Base-by-base conservation (phyloP, 257 asterid species). In the Lycium ferocissimum region DNA sequence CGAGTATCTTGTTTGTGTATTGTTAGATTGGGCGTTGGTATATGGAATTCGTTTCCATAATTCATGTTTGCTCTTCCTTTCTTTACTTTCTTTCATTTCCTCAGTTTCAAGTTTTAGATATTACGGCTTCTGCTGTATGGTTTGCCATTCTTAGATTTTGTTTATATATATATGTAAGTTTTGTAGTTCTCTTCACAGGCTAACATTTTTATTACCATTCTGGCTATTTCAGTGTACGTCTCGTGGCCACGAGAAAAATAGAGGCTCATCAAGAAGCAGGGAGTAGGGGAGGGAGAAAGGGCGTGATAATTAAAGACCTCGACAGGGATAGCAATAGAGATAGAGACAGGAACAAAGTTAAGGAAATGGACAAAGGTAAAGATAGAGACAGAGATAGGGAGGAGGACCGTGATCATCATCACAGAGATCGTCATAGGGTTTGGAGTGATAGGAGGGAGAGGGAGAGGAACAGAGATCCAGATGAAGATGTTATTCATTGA, bases 401-500 rank as follows among this genome's bases (percentile, higher is more conserved):
- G 22, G 92, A 82, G 84, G 97, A 91, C 72, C 91, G 90, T 59
- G 98, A 91, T 81, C 94, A 90, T 6, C 93, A 89, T 88, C 97
- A 90, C 61, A 88, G 94, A 61, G 98, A 92, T 72, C 94, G 94
- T 84, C 91, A 90, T 83, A 90, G 94, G 83, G 99, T 94, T 82
- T 89, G 92, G 5, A 86, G 94, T 89, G 98, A 91, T 65, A 92
- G 93, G 86, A 94, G 88, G 82, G 92, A 89, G 22, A 81, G 93
- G 85, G 97, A 92, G 87, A 93, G 94, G 89, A 92, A 95, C 51
- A 92, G 92, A 89, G 98, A 92, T 61, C 89, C 90, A 86, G 97
- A 90, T 80, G 95, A 89, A 47, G 98, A 92, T 75, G 94, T 88
- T 89, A 85, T 87, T 84, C 81, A 84, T 84, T 90, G 89, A 90